Percentiles rank a stretch among this genome's conserved stretches.
These are phyloP conservation scores for Grosmannia serpens DNA, from an alignment of 2,329 filamentous ascomycete genomes.

Conservation along the genomic window DNA sequence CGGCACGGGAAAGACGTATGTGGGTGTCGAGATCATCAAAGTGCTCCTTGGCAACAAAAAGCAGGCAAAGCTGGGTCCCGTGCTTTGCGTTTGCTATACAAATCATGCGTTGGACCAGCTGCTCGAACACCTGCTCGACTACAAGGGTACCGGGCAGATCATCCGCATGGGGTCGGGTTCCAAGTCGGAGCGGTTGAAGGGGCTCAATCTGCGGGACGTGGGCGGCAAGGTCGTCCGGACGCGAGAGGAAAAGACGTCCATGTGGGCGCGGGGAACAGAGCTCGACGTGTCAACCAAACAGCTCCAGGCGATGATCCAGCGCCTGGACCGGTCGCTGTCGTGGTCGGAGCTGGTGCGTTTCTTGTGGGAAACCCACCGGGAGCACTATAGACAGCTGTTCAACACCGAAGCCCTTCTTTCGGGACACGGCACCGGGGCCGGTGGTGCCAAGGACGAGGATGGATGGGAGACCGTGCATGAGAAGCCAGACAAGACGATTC, in stretches of 20 bases:
- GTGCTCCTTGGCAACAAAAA: constrained; percentile 34
- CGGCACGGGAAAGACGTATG: constrained; percentile 57
- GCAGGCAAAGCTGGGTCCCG: constrained; percentile 31
- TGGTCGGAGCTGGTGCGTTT: too few species aligned
- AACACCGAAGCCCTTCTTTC: background rate
- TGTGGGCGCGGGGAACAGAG: constrained; percentile 1
- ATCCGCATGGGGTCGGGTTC: constrained; percentile 51
- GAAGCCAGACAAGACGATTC: constrained; percentile 9
- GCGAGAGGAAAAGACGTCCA: constrained; percentile 14
- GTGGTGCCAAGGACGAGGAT: constrained; percentile 10
- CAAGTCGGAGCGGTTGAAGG: constrained; percentile 39
- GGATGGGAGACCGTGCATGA: constrained; percentile 15
- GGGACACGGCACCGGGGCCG: background rate
- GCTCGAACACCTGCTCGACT: constrained; percentile 44
- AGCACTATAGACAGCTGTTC: too few species aligned
- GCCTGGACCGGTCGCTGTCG: too few species aligned
- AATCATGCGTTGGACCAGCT: constrained; percentile 43
- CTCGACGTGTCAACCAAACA: too few species aligned
- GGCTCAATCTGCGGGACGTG: constrained; percentile 36
- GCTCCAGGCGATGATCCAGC: too few species aligned
- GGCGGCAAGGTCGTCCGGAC: constrained; percentile 21
- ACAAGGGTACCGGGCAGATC: constrained; percentile 31
- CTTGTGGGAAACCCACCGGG: too few species aligned
- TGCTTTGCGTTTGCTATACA: constrained; percentile 36
- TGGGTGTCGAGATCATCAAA: constrained; percentile 47